Evolutionary conservation across 140 eudicot genomes (phyloP), one percentile per base, ranked within the genome.

Genomic region (Cichorium intybus): DNA sequence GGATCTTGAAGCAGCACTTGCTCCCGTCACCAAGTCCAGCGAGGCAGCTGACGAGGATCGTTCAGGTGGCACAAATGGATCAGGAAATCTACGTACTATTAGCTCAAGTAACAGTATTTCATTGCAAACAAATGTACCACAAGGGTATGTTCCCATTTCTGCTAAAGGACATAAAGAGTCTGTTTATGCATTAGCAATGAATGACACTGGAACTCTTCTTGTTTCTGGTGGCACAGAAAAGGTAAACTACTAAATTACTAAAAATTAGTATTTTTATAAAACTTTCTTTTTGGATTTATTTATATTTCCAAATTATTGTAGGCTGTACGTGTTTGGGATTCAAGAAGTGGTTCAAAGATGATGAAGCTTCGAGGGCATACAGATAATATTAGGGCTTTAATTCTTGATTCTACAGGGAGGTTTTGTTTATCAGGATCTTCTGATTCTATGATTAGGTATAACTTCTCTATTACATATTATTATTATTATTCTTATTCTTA

Each of bases 171-270:
- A 92, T 70, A 92, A 92, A 81, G 96, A 88, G 81, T 92, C 99
- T 14, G 99, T 92, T 56, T 88, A 92, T 75, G 99, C 99, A 53
- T 85, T 92, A 68, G 97, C 96, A 35, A 93, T 81, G 87, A 88
- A 83, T 71, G 97, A 88, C 46, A 84, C 83, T 18, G 99, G 99
- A 68, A 85, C 78, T 49, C 92, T 93, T 79, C 93, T 93, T 56
- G 99, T 93, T 75, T 93, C 99, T 79, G 99, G 99, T 77, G 99
- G 99, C 79, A 93, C 95, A 39, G 99, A 93, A 78, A 93, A 88
- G 93, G 99, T 93, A 70, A 49, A 43, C 10, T 14, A 3, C n/a
- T 2, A 39, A 39, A 27, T 27, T 6, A 27, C 31, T 26, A 4
- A 2, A 26, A 26, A 26, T 26, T 26, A n/a, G n/a, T n/a, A n/a